Percentiles rank a stretch among this genome's conserved stretches.
Evolutionary conservation across 1,284 basidiomycete species (phyloP).

Genomic region (Boletus hoseneyae): DNA sequence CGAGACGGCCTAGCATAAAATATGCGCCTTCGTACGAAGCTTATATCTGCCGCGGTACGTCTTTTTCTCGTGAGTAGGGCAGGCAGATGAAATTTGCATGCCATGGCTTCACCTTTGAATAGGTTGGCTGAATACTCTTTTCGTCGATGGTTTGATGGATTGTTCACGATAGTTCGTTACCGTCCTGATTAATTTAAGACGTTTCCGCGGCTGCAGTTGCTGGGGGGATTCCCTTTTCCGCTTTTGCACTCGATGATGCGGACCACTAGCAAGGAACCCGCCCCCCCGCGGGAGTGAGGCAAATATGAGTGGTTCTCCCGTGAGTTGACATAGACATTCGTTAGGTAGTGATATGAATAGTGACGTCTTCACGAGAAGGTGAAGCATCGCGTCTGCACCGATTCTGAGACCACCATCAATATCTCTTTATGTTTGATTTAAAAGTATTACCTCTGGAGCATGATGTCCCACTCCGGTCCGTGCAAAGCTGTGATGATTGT

Average conservation of each 20-base stretch:
- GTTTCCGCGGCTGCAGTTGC: constrained; percentile 26
- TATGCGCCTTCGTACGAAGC: constrained; percentile 53
- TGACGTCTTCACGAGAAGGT: constrained; percentile 69
- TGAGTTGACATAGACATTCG: constrained; percentile 77
- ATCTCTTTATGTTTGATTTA: background rate
- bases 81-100: constrained; percentile 3
- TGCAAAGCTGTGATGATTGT: constrained; percentile 69
- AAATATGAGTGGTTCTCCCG: constrained; percentile 64
- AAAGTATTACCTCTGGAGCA: constrained; percentile 54
- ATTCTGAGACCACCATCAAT: constrained; percentile 43
- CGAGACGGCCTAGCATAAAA: constrained; percentile 66
- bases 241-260: constrained; percentile 13
- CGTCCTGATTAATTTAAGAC: constrained; percentile 15
- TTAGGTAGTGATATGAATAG: constrained; percentile 74
- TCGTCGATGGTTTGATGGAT: constrained; percentile 5
- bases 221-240: constrained; percentile 24
- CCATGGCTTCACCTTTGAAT: constrained; percentile 22
- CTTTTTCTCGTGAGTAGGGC: constrained; percentile 31
- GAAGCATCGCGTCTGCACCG: constrained; percentile 67
- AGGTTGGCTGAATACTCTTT: constrained; percentile 11
- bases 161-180: constrained; percentile 3
- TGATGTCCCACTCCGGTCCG: constrained; percentile 60
- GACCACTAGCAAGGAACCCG: constrained; percentile 13
- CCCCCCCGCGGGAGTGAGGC: constrained; percentile 31
- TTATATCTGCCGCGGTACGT: constrained; percentile 50